A percentile compares a stretch with the other conserved stretches of the same genome.
phyloP scores from a whole-genome alignment of 1,284 basidiomycete genomes.

The Trametes hirsuta region DNA sequence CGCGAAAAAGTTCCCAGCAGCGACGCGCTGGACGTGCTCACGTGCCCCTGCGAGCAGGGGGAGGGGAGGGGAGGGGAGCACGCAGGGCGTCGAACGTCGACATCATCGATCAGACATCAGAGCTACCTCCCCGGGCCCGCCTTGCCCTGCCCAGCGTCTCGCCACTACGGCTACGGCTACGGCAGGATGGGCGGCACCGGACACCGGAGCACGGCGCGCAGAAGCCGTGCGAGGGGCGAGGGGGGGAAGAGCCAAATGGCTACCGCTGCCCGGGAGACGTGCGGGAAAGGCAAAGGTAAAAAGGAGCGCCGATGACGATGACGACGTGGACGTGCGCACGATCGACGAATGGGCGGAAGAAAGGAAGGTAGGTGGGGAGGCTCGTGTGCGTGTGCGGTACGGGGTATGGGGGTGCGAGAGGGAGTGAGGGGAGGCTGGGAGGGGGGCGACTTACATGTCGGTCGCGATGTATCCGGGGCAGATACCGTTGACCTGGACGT shows the following conservation, averaged over 20 bases:
- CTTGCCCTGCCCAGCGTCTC: neutral
- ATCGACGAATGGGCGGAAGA: neutral
- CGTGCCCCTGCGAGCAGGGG: neutral
- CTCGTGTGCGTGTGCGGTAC: neutral
- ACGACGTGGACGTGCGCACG: neutral
- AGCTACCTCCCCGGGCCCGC: neutral
- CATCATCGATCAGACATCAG: neutral
- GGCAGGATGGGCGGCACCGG: neutral
- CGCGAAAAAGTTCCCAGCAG: neutral
- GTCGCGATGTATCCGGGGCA: conserved; percentile 93
- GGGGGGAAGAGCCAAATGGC: conserved; percentile 13
- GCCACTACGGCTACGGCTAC: neutral
- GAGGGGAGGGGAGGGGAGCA: no score
- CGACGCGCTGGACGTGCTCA: neutral
- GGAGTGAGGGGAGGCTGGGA: neutral
- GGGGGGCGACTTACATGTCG: conserved; percentile 61
- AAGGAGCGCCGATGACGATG: conserved; percentile 5
- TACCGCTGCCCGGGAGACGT: conserved; percentile 22
- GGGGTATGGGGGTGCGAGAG: neutral
- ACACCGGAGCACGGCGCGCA: conserved; percentile 7
- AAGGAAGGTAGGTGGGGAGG: neutral
- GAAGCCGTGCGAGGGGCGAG: neutral
- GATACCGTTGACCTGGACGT: conserved; percentile 90
- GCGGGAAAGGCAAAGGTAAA: conserved; percentile 18
- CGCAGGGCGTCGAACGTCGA: no score